A percentile compares a stretch with the other conserved stretches of the same genome.
These are phyloP conservation scores for Aspergillus niger DNA, from an alignment of 2,329 filamentous ascomycete genomes.

Conservation along the genomic window DNA sequence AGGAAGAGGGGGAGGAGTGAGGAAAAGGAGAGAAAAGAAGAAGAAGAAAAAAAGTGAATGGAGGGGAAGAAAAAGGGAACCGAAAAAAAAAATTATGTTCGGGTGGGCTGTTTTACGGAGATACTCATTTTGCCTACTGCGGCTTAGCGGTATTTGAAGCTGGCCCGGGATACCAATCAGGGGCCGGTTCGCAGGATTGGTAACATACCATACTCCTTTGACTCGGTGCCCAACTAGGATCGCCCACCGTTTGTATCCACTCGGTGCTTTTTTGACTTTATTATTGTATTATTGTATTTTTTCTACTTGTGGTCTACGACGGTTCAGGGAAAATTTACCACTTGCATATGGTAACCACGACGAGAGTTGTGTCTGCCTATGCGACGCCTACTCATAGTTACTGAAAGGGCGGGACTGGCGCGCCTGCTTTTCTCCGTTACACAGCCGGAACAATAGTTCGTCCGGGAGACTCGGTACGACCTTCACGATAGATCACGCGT, in stretches of 20 bases:
- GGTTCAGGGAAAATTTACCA: background rate
- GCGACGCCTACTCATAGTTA: background rate
- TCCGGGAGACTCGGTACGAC: background rate
- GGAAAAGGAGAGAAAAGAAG: slow-evolving; percentile 25
- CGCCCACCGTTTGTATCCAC: background rate
- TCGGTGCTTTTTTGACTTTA: background rate
- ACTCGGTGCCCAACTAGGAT: slow-evolving; percentile 1
- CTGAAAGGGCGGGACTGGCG: no score
- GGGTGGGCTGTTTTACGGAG: slow-evolving; percentile 1
- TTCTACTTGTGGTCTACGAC: background rate
- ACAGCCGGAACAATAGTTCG: background rate
- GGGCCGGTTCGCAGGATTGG: background rate
- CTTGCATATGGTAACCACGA: background rate
- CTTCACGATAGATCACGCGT: background rate
- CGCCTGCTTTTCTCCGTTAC: background rate
- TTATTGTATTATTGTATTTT: background rate
- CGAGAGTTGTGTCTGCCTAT: background rate
- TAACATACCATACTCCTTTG: background rate
- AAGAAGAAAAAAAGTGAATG: slow-evolving; percentile 17
- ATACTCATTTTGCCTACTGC: background rate
- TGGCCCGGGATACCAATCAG: background rate
- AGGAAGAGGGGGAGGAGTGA: slow-evolving; percentile 18
- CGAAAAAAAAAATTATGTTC: slow-evolving; percentile 5
- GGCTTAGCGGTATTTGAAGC: background rate
- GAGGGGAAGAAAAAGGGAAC: slow-evolving; percentile 10